Evolutionary conservation across 306 rosid genomes (phyloP).

Genomic region (Casuarina equisetifolia): DNA sequence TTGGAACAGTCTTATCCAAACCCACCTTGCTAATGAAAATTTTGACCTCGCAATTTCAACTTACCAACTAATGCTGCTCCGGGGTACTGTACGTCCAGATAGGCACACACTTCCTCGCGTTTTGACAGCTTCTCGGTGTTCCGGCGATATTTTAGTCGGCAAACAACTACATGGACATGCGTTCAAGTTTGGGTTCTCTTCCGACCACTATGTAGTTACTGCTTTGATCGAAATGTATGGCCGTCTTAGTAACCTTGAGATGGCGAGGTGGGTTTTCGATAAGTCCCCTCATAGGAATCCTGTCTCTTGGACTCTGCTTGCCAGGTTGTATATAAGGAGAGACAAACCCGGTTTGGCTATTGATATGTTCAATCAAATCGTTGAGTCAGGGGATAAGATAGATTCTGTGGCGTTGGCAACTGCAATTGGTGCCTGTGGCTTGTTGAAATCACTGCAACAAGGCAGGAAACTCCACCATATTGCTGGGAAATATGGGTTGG

Average conservation of each 20-base stretch:
- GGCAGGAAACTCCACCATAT: slow-evolving; percentile 49
- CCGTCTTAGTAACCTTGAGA: slow-evolving; percentile 37
- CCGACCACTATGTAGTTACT: slow-evolving; percentile 45
- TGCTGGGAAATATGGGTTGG: slow-evolving; percentile 48
- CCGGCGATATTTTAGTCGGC: slow-evolving; percentile 39
- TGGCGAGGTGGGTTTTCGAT: slow-evolving; percentile 47
- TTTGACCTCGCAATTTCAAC: slow-evolving; percentile 35
- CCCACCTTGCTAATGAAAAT: slow-evolving; percentile 43
- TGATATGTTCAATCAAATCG: slow-evolving; percentile 46
- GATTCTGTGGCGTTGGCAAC: slow-evolving; percentile 62
- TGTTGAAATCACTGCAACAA: slow-evolving; percentile 37
- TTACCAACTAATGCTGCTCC: slow-evolving; percentile 55
- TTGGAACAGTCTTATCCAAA: slow-evolving; percentile 70
- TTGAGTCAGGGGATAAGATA: slow-evolving; percentile 33
- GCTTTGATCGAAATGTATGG: slow-evolving; percentile 65
- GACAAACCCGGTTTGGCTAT: slow-evolving; percentile 50
- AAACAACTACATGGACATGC: slow-evolving; percentile 63
- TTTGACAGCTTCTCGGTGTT: slow-evolving; percentile 50
- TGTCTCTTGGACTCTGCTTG: slow-evolving; percentile 66
- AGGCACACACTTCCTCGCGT: slow-evolving; percentile 67
- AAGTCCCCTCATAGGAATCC: slow-evolving; percentile 36
- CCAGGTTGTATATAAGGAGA: slow-evolving; percentile 43
- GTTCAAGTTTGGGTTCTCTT: slow-evolving; percentile 51
- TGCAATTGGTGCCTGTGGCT: slow-evolving; percentile 48
- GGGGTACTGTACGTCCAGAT: slow-evolving; percentile 51